phyloP scores from a whole-genome alignment of 2,329 filamentous ascomycete species.

The Botrytis sinoallii region DNA sequence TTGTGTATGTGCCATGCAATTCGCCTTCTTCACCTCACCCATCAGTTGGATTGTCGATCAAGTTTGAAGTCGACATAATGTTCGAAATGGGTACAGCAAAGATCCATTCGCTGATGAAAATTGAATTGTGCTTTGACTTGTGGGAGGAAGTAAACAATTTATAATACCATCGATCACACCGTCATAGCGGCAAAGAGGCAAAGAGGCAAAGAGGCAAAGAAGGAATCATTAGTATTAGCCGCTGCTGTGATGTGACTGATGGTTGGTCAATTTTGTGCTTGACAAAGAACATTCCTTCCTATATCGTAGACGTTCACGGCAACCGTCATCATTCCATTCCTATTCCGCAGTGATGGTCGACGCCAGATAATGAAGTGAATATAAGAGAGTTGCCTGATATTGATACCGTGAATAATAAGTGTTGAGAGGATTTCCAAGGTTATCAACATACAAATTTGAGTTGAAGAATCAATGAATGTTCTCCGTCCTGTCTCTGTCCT shows the following conservation, averaged over 20 bases:
- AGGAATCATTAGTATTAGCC: not conserved
- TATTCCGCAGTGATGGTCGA: not conserved
- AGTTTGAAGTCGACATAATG: not conserved
- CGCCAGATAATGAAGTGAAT: not conserved
- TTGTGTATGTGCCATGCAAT: not conserved
- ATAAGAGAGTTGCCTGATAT: not conserved
- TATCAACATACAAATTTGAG: too few species aligned
- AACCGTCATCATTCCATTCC: not conserved
- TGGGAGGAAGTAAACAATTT: not conserved
- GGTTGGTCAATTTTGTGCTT: not conserved
- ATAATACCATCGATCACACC: not conserved
- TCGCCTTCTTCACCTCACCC: not conserved
- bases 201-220: not conserved
- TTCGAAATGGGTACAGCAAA: not conserved
- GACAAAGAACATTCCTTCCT: conserved; percentile 5
- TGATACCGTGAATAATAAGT: not conserved
- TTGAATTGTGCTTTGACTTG: not conserved
- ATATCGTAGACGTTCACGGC: not conserved
- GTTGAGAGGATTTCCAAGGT: not conserved
- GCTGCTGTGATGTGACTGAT: not conserved
- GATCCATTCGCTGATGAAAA: not conserved
- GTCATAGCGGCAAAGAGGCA: not conserved
- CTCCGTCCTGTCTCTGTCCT: not conserved
- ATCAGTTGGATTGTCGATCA: not conserved
- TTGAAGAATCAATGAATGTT: not conserved